These are phyloP conservation scores for Kwoniella bestiolae DNA, from an alignment of 768 basidiomycete genomes.

Conservation along the genomic window DNA sequence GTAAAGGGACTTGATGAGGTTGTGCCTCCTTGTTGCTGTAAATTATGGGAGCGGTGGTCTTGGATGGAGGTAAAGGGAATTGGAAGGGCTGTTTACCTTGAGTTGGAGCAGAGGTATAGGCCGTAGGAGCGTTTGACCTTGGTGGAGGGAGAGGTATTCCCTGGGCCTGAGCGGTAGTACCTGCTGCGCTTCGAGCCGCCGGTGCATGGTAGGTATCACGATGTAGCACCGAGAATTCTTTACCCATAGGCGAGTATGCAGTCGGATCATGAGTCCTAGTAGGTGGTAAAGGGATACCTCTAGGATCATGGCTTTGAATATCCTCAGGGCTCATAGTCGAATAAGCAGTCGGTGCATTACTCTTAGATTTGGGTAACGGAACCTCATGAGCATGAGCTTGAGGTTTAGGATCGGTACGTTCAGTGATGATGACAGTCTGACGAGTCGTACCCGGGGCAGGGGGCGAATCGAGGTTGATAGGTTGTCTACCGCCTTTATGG, in stretches of 20 bases:
- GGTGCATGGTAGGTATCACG: neutral
- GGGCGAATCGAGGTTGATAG: slow-evolving; percentile 17
- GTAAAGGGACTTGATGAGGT: slow-evolving; percentile 1
- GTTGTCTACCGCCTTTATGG: slow-evolving; percentile 4
- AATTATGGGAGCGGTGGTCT: neutral
- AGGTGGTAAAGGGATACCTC: slow-evolving; percentile 18
- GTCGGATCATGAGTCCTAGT: slow-evolving; percentile 6
- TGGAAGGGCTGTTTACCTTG: slow-evolving; percentile 8
- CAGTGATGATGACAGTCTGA: slow-evolving; percentile 33
- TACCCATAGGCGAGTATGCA: neutral
- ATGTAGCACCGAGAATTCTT: neutral
- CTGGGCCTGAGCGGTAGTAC: neutral
- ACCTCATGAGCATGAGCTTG: slow-evolving; percentile 31
- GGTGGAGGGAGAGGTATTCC: neutral
- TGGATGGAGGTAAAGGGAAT: slow-evolving; percentile 18
- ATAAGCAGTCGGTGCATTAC: slow-evolving; percentile 16
- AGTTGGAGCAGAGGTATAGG: neutral
- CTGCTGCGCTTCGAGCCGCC: neutral
- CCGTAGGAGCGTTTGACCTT: neutral
- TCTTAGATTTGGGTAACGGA: slow-evolving; percentile 8
- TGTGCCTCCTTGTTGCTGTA: slow-evolving; percentile 1
- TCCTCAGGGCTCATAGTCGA: slow-evolving; percentile 14
- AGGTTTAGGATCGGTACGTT: slow-evolving; percentile 8
- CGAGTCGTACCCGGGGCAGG: slow-evolving; percentile 23
- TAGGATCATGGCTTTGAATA: slow-evolving; percentile 14